Base-by-base conservation (phyloP, 768 basidiomycete genomes). In the Calvatia gigantea region DNA sequence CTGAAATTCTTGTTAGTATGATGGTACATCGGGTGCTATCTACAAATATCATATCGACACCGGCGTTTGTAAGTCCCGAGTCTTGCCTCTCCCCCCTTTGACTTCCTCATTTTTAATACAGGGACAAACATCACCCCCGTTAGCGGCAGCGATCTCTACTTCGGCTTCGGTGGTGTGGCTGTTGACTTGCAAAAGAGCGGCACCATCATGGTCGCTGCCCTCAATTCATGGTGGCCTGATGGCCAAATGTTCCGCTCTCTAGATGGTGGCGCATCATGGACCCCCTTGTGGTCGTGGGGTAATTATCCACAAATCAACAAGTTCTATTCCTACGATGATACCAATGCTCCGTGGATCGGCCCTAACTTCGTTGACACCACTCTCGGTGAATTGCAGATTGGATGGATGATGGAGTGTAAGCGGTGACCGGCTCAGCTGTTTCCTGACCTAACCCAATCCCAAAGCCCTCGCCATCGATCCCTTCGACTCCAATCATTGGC, bases 331-430 rank as follows among this genome's bases (percentile, higher is more conserved):
- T 85, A 84, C 66, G 78, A 76, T 46, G 75, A 82, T 62, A 62
- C 73, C 5, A 71, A 81, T 46, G 82, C 83, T 0, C 84, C 84
- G 1, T 87, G 84, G 83, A 65, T 85, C 4, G 82, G 83, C 17
- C 74, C 76, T 6, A 72, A 76, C 57, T 70, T 67, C 56, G 77
- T 77, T 6, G 73, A 77, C n/a, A 72, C 69, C 1, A 74, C 68
- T 19, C 63, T 72, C 14, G 77, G 77, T 4, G 70, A 71, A 37
- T 64, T 75, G 51, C 83, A 84, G 57, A 78, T 85, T 44, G 84
- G 85, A 8, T 86, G 84, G 84, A 85, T 85, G 85, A 86, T 87
- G 79, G 84, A 87, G 73, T 68, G 82, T 71, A 56, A 44, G 67
- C 57, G 6, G 6, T 41, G 33, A 31, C 42, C 23, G 38, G 29